Base-by-base conservation (phyloP, 768 basidiomycete species). In the Cystofilobasidium macerans region DNA sequence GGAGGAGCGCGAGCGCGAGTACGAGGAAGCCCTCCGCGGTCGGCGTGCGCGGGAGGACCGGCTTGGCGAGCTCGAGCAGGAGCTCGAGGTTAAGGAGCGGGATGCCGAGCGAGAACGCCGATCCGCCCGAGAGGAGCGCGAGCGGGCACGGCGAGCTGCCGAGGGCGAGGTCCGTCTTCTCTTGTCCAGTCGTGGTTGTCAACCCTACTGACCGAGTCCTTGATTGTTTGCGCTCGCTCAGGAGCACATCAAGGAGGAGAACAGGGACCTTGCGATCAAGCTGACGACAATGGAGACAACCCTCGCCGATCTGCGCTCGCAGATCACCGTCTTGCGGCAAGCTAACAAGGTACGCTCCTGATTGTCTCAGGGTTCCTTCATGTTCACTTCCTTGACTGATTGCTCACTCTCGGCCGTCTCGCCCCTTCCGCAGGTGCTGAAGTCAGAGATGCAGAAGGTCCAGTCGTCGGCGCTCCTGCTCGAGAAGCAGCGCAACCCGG, bases 391-490 rank as follows among this genome's bases (percentile, higher is more conserved):
- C 24, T 8, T 18, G 14, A 38, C 43, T 42, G 24, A 51, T 8
- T 58, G 18, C 28, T 33, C 7, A 16, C 32, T 5, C 9, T 13
- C 8, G 13, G 22, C 43, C 45, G 12, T 18, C 45, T 71, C 35
- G 22, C 16, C 40, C 35, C 38, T 12, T n/a, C 61, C 43, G 51
- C 72, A 94, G 89, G 89, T 84, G 0, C 79, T 98, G 22, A 86
- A 93, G 12, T 95, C 98, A 61, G 94, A 99, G 73, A 77, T 99
- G 54, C 86, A 91, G 47, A 98, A 98, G 75, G 86, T 99, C 1
- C 95, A 98, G 75, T 88, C 87, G 0, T 94, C 92, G 24, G 88
- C 88, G 47, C 86, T 90, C 0, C 75, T 97, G 33, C 80, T 97
- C 32, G 94, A 98, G 72, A 82, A 85, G 56, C 89, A 93, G 71